Conservation (phyloP, 2,329 filamentous ascomycete genomes). For the Paraphoma sp. region DNA sequence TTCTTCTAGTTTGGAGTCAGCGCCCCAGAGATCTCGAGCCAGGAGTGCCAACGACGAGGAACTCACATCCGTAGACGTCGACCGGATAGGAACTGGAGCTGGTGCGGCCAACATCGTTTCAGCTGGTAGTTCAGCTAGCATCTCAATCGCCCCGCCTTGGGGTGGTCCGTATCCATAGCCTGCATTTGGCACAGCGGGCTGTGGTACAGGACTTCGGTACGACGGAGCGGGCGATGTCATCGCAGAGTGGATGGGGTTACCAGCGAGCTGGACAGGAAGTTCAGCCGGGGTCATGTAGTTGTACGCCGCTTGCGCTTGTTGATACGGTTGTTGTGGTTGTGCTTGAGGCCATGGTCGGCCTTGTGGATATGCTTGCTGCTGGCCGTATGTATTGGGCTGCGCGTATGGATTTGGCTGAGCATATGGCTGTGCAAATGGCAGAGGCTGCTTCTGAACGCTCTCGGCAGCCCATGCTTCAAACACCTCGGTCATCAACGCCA, state of each 20-base stretch:
- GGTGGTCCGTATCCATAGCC: constrained; percentile 16
- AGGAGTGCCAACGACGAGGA: constrained; percentile 1
- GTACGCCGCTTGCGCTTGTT: constrained; percentile 12
- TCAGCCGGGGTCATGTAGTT: constrained; percentile 9
- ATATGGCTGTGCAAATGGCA: constrained; percentile 7
- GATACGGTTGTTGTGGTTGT: constrained; percentile 7
- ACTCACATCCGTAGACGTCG: constrained; percentile 25
- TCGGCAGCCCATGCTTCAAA: constrained; percentile 39
- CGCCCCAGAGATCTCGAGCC: constrained; percentile 1
- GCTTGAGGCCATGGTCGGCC: constrained; percentile 4
- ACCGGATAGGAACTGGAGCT: constrained; percentile 12
- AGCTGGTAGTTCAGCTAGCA: constrained; percentile 26
- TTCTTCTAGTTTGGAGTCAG: constrained; percentile 29
- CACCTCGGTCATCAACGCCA: constrained; percentile 42
- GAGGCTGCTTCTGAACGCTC: constrained; percentile 25
- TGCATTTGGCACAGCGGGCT: constrained; percentile 7
- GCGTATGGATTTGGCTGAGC: constrained; percentile 3
- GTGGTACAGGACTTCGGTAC: constrained; percentile 17
- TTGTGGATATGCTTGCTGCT: constrained; percentile 11
- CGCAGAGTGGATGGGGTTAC: constrained; percentile 5
- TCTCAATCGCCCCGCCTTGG: constrained; percentile 18
- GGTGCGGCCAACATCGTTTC: constrained; percentile 13
- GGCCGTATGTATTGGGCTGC: constrained; percentile 7
- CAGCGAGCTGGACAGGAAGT: neutral
- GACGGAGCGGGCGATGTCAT: constrained; percentile 19